phyloP scores from a whole-genome alignment of 495 filamentous ascomycete species.

The Hypoxylon rickii region DNA sequence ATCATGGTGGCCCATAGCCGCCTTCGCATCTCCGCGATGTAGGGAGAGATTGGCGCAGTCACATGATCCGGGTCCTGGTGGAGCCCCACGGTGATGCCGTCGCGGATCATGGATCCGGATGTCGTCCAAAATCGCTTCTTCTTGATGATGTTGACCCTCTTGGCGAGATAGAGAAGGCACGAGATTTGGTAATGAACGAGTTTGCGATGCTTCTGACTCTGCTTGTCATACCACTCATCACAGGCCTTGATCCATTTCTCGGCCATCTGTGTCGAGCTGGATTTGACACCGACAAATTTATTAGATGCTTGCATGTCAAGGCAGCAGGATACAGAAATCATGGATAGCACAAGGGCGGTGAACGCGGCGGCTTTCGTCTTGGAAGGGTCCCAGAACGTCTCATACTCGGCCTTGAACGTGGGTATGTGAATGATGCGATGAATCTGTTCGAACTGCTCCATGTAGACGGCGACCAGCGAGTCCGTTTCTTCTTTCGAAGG shows the following conservation, averaged over 20 bases:
- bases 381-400: slow-evolving; percentile 45
- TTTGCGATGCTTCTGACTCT: slow-evolving; percentile 41
- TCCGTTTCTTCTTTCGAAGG: slow-evolving; percentile 55
- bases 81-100: slow-evolving; percentile 38
- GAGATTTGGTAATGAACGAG: slow-evolving; percentile 43
- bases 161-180: slow-evolving; percentile 42
- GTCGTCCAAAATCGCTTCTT: slow-evolving; percentile 44
- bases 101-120: slow-evolving; percentile 36
- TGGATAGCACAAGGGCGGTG: slow-evolving; percentile 47
- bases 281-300: slow-evolving; percentile 40
- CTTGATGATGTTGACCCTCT: slow-evolving; percentile 39
- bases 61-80: slow-evolving; percentile 39
- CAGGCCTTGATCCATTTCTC: slow-evolving; percentile 40
- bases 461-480: slow-evolving; percentile 50
- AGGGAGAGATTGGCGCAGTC: slow-evolving; percentile 30
- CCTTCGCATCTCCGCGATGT: slow-evolving; percentile 42
- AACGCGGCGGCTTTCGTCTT: slow-evolving; percentile 48
- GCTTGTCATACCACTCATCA: slow-evolving; percentile 36
- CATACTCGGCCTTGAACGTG: slow-evolving; percentile 51
- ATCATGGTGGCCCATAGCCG: slow-evolving; percentile 41
- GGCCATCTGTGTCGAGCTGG: slow-evolving; percentile 34
- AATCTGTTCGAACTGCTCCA: slow-evolving; percentile 51
- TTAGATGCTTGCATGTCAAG: slow-evolving; percentile 62
- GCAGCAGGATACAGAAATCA: slow-evolving; percentile 53
- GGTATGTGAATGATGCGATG: slow-evolving; percentile 64